Conservation (phyloP, 2,329 filamentous ascomycete species). For the Scleromitrula shiraiana region DNA sequence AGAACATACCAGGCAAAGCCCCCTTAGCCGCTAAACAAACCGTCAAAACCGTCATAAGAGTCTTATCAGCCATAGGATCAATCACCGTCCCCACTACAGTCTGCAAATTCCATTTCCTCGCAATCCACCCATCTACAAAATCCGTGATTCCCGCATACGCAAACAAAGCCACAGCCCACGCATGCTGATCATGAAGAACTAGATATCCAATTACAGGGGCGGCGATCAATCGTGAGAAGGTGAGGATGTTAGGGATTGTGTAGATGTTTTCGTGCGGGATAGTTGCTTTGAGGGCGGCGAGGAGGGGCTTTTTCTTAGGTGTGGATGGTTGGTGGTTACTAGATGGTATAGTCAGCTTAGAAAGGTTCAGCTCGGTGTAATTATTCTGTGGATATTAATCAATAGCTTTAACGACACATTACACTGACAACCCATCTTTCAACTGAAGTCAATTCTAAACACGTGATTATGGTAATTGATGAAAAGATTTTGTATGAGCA, state of each 20-base stretch:
- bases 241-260: conserved; percentile 90
- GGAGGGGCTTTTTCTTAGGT: conserved; percentile 14
- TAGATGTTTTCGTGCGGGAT: conserved; percentile 81
- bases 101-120: conserved; percentile 75
- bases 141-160: conserved; percentile 88
- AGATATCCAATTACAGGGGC: conserved; percentile 85
- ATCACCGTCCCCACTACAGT: conserved; percentile 94
- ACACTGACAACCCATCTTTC: too few species aligned
- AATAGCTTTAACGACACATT: too few species aligned
- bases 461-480: too few species aligned
- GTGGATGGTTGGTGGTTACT: background rate
- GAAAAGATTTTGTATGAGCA: too few species aligned
- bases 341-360: too few species aligned
- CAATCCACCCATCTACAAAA: conserved; percentile 89
- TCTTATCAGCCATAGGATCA: conserved; percentile 95
- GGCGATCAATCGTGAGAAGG: conserved; percentile 73
- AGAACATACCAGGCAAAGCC: conserved; percentile 60
- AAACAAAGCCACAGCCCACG: conserved; percentile 76
- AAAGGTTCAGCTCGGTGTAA: too few species aligned
- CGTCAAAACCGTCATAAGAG: conserved; percentile 87
- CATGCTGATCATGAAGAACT: conserved; percentile 73
- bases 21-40: conserved; percentile 79
- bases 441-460: too few species aligned
- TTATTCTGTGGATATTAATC: too few species aligned
- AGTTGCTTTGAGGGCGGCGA: conserved; percentile 24